phyloP scores from a whole-genome alignment of 495 filamentous ascomycete genomes.

The Penicillium diatomitis region DNA sequence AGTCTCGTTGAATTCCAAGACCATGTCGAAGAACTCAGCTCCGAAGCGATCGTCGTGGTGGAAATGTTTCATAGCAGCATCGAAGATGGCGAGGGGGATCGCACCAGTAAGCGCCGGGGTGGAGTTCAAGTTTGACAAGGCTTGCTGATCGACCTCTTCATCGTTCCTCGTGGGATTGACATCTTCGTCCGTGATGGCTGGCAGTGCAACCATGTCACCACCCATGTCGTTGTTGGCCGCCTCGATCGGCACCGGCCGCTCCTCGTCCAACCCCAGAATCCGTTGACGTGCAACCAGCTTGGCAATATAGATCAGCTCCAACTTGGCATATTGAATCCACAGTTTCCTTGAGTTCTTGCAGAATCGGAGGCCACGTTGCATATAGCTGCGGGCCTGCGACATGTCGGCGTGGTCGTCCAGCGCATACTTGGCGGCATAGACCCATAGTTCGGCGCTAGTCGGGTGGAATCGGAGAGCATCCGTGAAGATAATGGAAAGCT shows the following conservation, averaged over 20 bases:
- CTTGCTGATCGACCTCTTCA: slow-evolving; percentile 39
- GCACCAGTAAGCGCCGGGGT: slow-evolving; percentile 82
- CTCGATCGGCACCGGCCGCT: slow-evolving; percentile 32
- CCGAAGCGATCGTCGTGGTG: slow-evolving; percentile 51
- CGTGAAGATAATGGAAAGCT: slow-evolving; percentile 68
- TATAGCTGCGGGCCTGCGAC: slow-evolving; percentile 71
- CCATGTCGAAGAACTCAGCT: slow-evolving; percentile 71
- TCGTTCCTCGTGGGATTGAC: slow-evolving; percentile 50
- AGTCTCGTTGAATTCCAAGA: slow-evolving; percentile 54
- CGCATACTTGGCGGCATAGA: slow-evolving; percentile 68
- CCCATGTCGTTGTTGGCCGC: slow-evolving; percentile 29
- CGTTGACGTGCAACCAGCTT: slow-evolving; percentile 65
- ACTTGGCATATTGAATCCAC: slow-evolving; percentile 83
- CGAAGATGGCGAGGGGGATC: slow-evolving; percentile 88
- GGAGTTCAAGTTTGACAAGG: slow-evolving; percentile 55
- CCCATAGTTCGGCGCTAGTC: slow-evolving; percentile 75
- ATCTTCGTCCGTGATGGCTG: slow-evolving; percentile 53
- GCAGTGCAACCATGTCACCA: slow-evolving; percentile 52
- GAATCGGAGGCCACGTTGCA: slow-evolving; percentile 82
- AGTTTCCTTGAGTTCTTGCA: slow-evolving; percentile 60
- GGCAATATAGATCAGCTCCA: slow-evolving; percentile 85
- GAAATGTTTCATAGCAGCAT: slow-evolving; percentile 72
- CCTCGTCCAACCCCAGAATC: slow-evolving; percentile 58
- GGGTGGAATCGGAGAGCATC: slow-evolving; percentile 76
- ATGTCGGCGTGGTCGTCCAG: slow-evolving; percentile 77